These are phyloP conservation scores for Pythium folliculosum DNA, from an alignment of 352 stramenopile species.

Conservation along the genomic window DNA sequence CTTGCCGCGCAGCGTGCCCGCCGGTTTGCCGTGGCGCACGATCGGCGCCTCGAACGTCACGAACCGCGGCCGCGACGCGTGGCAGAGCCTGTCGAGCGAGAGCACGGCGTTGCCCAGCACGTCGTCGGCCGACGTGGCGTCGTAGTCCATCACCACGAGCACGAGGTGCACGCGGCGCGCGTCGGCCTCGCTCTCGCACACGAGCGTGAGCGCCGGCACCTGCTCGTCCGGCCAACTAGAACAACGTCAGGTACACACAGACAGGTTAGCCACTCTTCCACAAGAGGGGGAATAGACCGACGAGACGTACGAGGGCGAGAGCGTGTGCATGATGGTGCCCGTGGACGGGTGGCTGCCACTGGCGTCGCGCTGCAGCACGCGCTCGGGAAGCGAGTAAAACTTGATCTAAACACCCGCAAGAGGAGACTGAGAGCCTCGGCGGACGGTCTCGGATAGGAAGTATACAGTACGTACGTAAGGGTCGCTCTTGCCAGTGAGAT, in stretches of 20 bases:
- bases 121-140: slow-evolving; percentile 73
- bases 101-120: slow-evolving; percentile 63
- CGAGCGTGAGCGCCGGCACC: slow-evolving; percentile 61
- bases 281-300: not conserved
- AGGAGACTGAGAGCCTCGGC: too few relatives aligned
- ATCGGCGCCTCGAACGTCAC: slow-evolving; percentile 58
- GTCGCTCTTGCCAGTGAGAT: slow-evolving; percentile 77
- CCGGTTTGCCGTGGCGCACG: slow-evolving; percentile 53
- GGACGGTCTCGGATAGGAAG: too few relatives aligned
- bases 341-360: slow-evolving; percentile 57
- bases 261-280: not conserved
- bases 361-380: slow-evolving; percentile 50
- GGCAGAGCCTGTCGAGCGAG: slow-evolving; percentile 58
- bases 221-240: slow-evolving; percentile 63
- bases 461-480: slow-evolving; percentile 53
- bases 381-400: slow-evolving; percentile 66
- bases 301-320: slow-evolving; percentile 52
- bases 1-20: slow-evolving; percentile 52
- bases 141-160: slow-evolving; percentile 82
- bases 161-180: slow-evolving; percentile 68
- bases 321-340: slow-evolving; percentile 59
- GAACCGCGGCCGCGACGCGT: slow-evolving; percentile 37
- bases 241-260: not conserved
- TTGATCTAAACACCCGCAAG: slow-evolving; percentile 44
- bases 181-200: slow-evolving; percentile 53